Base-by-base conservation (phyloP, 306 rosid species). In the Abrus pulchellus region DNA sequence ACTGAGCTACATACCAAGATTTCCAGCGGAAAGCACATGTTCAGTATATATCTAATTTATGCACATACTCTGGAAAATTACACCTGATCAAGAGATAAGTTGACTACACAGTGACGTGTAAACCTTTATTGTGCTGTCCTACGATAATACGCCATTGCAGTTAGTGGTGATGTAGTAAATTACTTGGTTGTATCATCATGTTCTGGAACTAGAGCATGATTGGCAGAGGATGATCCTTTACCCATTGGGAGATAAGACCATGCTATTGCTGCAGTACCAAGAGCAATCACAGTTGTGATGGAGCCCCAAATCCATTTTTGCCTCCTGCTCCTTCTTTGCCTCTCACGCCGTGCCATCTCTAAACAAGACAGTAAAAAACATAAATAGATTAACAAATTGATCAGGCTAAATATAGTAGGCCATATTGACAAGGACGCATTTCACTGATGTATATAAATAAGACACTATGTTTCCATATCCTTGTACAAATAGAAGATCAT, bases 301-400 rank as follows among this genome's bases (percentile, higher is more conserved):
- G 92, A 89, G 30, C 97, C 97, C 99, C 99, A 93, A 34, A 96
- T 72, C 99, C 99, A 96, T 78, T 86, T 93, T 29, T 92, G 98
- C 87, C 86, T 87, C 80, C 82, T 86, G 32, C 83, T 88, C 80
- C 73, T 93, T 48, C 85, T 82, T 74, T 89, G 91, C 83, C 99
- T 91, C 82, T 87, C 93, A 1, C 92, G 92, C 71, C 99, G 86
- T 6, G 96, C 90, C 88, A 76, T 73, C 86, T 93, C 99, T 96
- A 4, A 28, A 84, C 83, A 68, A 64, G 30, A n/a, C 76, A 83
- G 2, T 49, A 53, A 66, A 69, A 27, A 47, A 43, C 10, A 70
- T 30, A 9, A 71, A 71, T n/a, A 72, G 65, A 69, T 27, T n/a
- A 38, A 77, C 45, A 77, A 44, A 62, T 59, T 49, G 56, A 0